phyloP scores from a whole-genome alignment of 768 basidiomycete genomes.

The Aureoboletus auriporus region DNA sequence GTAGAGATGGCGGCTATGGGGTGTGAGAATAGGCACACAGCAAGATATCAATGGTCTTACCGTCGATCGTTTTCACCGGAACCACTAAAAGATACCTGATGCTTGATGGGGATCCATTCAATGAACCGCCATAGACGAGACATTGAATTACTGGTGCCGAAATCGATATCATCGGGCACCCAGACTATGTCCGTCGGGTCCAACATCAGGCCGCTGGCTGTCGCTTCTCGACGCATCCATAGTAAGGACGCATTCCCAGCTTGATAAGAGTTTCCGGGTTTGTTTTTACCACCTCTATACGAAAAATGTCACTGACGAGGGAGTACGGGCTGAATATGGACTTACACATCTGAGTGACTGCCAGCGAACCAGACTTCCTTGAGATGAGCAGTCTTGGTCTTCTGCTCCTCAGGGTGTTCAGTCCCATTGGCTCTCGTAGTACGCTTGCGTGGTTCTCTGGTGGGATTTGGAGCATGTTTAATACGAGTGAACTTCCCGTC shows the following conservation, averaged over 20 bases:
- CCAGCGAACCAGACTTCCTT: slow-evolving; percentile 69
- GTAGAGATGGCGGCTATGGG: slow-evolving; percentile 7
- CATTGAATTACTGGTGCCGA: slow-evolving; percentile 20
- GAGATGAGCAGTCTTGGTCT: slow-evolving; percentile 21
- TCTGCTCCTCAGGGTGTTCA: too few species aligned
- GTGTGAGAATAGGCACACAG: neutral
- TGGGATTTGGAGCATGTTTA: too few species aligned
- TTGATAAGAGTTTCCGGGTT: slow-evolving; percentile 15
- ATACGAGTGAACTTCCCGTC: slow-evolving; percentile 1
- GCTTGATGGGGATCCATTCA: slow-evolving; percentile 19
- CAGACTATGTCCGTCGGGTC: slow-evolving; percentile 22
- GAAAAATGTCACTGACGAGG: neutral
- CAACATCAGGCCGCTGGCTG: slow-evolving; percentile 21
- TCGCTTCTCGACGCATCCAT: slow-evolving; percentile 34
- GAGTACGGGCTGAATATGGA: neutral
- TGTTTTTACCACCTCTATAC: slow-evolving; percentile 20
- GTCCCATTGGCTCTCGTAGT: too few species aligned
- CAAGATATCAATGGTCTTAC: slow-evolving; percentile 1
- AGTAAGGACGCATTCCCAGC: slow-evolving; percentile 22
- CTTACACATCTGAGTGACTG: slow-evolving; percentile 34
- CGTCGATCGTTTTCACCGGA: slow-evolving; percentile 11
- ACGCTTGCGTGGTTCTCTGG: too few species aligned
- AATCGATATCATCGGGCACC: slow-evolving; percentile 22
- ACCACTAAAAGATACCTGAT: slow-evolving; percentile 19
- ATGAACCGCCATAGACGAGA: slow-evolving; percentile 10